A percentile compares a stretch with the other conserved stretches of the same genome.
Conservation (phyloP, 1,139 yeast species). For the Dujonia santamariae region DNA sequence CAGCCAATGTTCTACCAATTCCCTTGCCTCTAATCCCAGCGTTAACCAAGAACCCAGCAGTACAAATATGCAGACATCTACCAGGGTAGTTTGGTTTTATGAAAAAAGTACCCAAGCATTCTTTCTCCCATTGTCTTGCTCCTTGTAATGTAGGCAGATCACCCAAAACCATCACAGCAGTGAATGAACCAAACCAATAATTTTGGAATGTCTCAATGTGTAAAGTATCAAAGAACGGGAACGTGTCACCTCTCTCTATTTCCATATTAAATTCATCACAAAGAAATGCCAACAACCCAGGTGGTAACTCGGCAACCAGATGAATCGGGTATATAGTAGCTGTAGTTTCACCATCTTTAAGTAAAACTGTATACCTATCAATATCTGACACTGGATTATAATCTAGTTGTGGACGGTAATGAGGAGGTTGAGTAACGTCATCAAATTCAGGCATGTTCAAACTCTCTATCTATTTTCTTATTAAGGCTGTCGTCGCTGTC, state of each 20-base stretch:
- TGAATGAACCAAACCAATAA: constrained; percentile 86
- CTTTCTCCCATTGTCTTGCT: constrained; percentile 79
- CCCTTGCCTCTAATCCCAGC: constrained; percentile 94
- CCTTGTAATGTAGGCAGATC: constrained; percentile 60
- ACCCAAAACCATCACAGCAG: constrained; percentile 84
- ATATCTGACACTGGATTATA: constrained; percentile 30
- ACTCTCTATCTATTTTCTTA: too few relatives aligned
- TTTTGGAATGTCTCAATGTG: constrained; percentile 69
- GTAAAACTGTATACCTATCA: constrained; percentile 59
- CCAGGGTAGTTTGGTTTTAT: constrained; percentile 92
- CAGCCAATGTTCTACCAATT: constrained; percentile 80
- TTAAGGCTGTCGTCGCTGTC: too few relatives aligned
- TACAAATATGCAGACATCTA: constrained; percentile 88
- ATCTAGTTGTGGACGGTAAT: constrained; percentile 32
- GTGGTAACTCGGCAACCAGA: constrained; percentile 62
- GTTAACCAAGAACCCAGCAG: constrained; percentile 84
- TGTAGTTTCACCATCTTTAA: constrained; percentile 86
- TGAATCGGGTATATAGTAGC: constrained; percentile 90
- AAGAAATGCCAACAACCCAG: constrained; percentile 72
- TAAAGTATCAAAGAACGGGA: constrained; percentile 77
- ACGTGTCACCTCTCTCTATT: constrained; percentile 83
- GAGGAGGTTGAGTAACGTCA: constrained; percentile 31
- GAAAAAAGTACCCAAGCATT: constrained; percentile 81
- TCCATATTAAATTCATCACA: constrained; percentile 95
- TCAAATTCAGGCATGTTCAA: constrained; percentile 38